Percentiles rank a stretch among this genome's conserved stretches.
These are phyloP conservation scores for Exophiala sideris DNA, from an alignment of 2,329 filamentous ascomycete genomes.

Conservation along the genomic window DNA sequence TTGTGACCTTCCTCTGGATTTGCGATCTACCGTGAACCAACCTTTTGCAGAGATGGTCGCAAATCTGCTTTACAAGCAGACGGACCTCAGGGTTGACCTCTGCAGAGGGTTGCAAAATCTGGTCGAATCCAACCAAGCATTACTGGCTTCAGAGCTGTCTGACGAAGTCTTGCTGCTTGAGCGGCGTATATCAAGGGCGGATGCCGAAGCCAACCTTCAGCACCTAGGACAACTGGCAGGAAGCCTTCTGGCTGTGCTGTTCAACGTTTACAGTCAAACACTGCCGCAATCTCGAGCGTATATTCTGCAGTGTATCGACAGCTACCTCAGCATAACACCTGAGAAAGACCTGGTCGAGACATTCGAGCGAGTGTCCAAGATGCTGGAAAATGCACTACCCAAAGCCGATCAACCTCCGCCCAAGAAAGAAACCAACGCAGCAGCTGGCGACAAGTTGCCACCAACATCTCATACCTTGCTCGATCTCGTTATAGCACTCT, in stretches of 20 bases:
- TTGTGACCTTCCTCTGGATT: conserved; percentile 84
- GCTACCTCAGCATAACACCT: conserved; percentile 85
- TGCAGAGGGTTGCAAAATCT: conserved; percentile 82
- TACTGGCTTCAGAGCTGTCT: conserved; percentile 65
- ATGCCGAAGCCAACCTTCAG: conserved; percentile 75
- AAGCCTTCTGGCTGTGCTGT: conserved; percentile 92
- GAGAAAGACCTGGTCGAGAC: conserved; percentile 77
- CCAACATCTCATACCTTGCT: conserved; percentile 92
- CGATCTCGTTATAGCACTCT: conserved; percentile 95
- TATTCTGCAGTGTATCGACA: conserved; percentile 91
- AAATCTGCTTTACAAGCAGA: conserved; percentile 88
- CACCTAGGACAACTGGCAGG: conserved; percentile 75
- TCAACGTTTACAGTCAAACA: conserved; percentile 98
- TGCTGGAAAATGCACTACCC: conserved; percentile 71
- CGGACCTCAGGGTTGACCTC: conserved; percentile 79
- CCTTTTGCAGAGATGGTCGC: conserved; percentile 83
- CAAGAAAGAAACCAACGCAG: conserved; percentile 57
- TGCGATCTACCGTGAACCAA: conserved; percentile 75
- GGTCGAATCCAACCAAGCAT: conserved; percentile 86
- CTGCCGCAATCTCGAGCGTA: conserved; percentile 86
- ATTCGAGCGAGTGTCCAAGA: conserved; percentile 78
- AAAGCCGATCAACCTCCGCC: conserved; percentile 61
- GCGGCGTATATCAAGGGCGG: conserved; percentile 69
- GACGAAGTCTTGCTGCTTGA: conserved; percentile 73
- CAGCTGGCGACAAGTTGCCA: conserved; percentile 70